Percentiles rank a stretch among this genome's conserved stretches.
Conservation (phyloP, 208 protist genomes). For the Wallacemonas sp. region DNA sequence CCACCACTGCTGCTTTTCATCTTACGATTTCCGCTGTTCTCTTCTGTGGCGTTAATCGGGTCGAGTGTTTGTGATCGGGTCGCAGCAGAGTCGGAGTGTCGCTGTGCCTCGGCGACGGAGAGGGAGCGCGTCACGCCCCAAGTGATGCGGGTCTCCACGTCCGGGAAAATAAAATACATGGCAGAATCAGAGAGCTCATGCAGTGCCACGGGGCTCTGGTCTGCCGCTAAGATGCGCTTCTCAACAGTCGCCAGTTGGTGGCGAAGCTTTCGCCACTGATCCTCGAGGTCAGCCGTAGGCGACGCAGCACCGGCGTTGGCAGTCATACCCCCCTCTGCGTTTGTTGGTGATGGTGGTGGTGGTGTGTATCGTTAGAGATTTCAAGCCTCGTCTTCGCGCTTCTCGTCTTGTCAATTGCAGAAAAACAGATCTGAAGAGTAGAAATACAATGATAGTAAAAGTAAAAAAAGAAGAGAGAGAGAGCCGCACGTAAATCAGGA, state of each 20-base stretch:
- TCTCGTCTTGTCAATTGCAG: no score
- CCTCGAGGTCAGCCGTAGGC: neutral
- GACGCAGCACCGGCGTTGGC: neutral
- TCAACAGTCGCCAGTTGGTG: neutral
- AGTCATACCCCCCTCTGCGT: neutral
- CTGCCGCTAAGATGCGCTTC: neutral
- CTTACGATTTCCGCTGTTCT: no score
- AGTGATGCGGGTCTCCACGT: neutral
- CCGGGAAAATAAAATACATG: conserved; percentile 6
- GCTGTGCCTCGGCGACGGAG: neutral
- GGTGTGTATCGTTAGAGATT: no score
- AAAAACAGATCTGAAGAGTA: no score
- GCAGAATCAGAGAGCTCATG: neutral
- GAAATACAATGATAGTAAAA: conserved; percentile 9
- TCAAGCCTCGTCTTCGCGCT: no score
- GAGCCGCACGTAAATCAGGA: conserved; percentile 6
- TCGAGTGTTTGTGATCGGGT: neutral
- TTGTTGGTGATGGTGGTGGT: neutral
- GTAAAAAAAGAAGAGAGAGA: conserved; percentile 8
- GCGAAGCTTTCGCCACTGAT: neutral
- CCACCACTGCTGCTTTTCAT: no score
- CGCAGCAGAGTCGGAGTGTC: neutral
- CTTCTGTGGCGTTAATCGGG: neutral
- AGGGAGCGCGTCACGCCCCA: neutral
- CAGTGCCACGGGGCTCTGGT: neutral